Conservation (phyloP, 2,329 filamentous ascomycete species). For the Aureobasidium sp. region DNA sequence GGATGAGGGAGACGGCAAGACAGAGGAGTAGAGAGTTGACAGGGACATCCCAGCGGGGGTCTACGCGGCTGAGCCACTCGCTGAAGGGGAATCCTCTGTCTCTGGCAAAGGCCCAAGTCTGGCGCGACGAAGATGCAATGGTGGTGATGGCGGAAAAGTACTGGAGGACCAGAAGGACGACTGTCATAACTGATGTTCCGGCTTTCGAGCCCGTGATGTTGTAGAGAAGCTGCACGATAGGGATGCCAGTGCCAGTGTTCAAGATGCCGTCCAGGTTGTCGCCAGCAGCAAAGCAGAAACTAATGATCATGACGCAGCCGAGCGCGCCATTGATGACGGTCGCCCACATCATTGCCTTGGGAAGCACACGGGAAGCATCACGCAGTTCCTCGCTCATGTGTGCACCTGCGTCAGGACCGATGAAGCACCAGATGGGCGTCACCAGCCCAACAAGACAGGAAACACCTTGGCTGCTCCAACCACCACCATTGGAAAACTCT, state of each 20-base stretch:
- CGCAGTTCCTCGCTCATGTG: slow-evolving; percentile 31
- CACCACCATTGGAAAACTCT: slow-evolving; percentile 35
- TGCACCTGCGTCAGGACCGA: slow-evolving; percentile 33
- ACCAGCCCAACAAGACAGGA: slow-evolving; percentile 39
- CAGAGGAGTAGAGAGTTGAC: slow-evolving; percentile 23
- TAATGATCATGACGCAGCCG: slow-evolving; percentile 32
- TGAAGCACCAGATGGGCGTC: slow-evolving; percentile 31
- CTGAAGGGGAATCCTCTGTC: slow-evolving; percentile 31
- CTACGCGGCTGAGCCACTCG: slow-evolving; percentile 28
- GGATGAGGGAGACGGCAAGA: slow-evolving; percentile 27
- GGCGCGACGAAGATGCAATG: slow-evolving; percentile 28
- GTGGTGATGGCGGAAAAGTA: slow-evolving; percentile 32
- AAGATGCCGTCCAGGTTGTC: slow-evolving; percentile 23
- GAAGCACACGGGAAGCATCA: slow-evolving; percentile 37
- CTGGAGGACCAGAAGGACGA: slow-evolving; percentile 27
- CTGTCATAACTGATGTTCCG: slow-evolving; percentile 26
- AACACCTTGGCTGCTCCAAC: slow-evolving; percentile 36
- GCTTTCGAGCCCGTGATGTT: slow-evolving; percentile 26
- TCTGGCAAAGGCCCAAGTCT: slow-evolving; percentile 29
- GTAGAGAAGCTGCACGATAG: slow-evolving; percentile 28
- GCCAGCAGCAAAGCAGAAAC: slow-evolving; percentile 30
- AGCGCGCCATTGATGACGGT: slow-evolving; percentile 33
- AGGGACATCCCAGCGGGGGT: slow-evolving; percentile 19
- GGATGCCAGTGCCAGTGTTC: slow-evolving; percentile 21
- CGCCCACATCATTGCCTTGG: slow-evolving; percentile 37